Conservation (phyloP, 2,329 filamentous ascomycete species). For the Xylariomycetidae sp. region DNA sequence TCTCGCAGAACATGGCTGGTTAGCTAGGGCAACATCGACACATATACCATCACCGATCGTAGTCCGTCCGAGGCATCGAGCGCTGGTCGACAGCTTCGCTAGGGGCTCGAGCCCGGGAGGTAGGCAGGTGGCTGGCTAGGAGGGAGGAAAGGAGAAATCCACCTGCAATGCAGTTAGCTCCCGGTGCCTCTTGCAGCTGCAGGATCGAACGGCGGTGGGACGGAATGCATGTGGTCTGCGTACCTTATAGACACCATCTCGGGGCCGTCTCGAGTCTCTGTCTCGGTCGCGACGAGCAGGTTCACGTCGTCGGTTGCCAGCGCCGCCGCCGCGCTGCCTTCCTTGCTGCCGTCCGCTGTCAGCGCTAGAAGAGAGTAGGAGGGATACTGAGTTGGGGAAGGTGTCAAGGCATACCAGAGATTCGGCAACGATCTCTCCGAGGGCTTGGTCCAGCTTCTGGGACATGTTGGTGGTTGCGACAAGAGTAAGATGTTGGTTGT, state of each 20-base stretch:
- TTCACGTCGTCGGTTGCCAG: slow-evolving; percentile 14
- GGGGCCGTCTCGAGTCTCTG: slow-evolving; percentile 46
- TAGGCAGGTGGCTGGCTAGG: slow-evolving; percentile 20
- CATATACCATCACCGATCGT: slow-evolving; percentile 30
- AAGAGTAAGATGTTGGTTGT: background rate
- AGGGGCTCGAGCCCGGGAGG: slow-evolving; percentile 20
- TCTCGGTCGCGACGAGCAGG: no score
- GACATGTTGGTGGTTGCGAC: background rate
- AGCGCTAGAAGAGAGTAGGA: no score
- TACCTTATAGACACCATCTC: slow-evolving; percentile 90
- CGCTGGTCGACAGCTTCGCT: slow-evolving; percentile 24
- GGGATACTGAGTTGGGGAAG: no score
- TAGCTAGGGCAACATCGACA: slow-evolving; percentile 35
- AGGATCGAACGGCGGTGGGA: no score
- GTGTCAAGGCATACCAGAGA: slow-evolving; percentile 28
- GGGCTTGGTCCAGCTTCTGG: slow-evolving; percentile 26
- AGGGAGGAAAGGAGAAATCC: slow-evolving; percentile 30
- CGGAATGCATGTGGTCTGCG: no score
- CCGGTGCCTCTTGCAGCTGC: no score
- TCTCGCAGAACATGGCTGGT: slow-evolving; percentile 44
- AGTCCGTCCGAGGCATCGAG: slow-evolving; percentile 30
- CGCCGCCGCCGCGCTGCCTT: slow-evolving; percentile 20
- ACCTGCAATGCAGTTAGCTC: slow-evolving; percentile 22
- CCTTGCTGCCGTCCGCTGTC: slow-evolving; percentile 21
- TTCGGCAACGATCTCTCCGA: slow-evolving; percentile 30